Evolutionary conservation across 2,329 filamentous ascomycete species (phyloP).

Genomic region (Claviceps sp.): DNA sequence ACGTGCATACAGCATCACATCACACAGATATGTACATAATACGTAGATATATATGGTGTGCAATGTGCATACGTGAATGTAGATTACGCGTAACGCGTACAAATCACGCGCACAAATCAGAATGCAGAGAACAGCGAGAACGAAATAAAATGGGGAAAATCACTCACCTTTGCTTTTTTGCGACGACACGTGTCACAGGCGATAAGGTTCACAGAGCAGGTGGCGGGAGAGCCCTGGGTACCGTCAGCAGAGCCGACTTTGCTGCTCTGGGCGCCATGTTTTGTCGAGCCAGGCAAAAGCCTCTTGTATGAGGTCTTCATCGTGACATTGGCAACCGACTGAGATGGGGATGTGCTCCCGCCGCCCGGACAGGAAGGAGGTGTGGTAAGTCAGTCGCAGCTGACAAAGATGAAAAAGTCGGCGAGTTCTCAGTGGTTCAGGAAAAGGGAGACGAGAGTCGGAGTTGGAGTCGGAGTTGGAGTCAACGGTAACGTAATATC

Average conservation of each 20-base stretch:
- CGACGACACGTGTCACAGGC: conserved; percentile 3
- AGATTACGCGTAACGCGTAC: too few species aligned
- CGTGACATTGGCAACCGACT: background rate
- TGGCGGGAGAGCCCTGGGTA: background rate
- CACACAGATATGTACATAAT: too few species aligned
- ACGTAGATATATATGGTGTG: too few species aligned
- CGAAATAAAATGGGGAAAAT: background rate
- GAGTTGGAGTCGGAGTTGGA: background rate
- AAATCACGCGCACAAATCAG: too few species aligned
- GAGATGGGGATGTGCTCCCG: background rate
- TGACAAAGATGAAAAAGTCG: background rate
- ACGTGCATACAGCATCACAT: too few species aligned
- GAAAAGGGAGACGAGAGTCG: background rate
- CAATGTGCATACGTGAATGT: too few species aligned
- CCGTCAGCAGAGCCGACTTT: background rate
- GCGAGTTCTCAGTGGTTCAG: background rate
- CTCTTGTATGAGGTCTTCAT: conserved; percentile 1
- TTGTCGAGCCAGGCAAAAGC: conserved; percentile 1
- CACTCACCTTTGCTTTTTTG: conserved; percentile 2
- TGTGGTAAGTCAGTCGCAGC: background rate
- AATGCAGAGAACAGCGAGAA: background rate
- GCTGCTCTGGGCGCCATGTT: background rate
- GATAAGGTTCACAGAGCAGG: conserved; percentile 1
- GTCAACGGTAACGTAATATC: background rate
- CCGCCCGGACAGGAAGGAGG: background rate